Percentiles rank a stretch among this genome's conserved stretches.
These are phyloP conservation scores for Lipomyces kockii DNA, from an alignment of 805 yeast species.

Conservation along the genomic window DNA sequence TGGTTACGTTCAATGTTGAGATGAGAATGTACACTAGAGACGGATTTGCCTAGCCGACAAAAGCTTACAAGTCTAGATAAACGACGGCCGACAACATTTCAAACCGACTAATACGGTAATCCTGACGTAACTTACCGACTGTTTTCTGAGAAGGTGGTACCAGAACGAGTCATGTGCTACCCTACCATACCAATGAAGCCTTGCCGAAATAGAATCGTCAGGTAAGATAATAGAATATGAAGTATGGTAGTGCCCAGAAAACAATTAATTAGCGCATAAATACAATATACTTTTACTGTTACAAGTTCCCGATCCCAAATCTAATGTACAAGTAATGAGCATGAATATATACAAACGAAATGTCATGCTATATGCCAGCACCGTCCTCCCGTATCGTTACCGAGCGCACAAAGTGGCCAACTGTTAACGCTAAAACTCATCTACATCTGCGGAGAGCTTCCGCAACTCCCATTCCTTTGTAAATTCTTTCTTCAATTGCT, in stretches of 20 bases:
- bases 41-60: neutral
- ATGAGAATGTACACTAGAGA: neutral
- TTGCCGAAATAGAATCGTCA: too few species aligned
- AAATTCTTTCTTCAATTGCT: slow-evolving; percentile 74
- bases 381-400: neutral
- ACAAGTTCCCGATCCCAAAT: neutral
- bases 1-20: neutral
- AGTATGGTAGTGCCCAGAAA: too few species aligned
- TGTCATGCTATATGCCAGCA: neutral
- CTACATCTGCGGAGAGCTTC: slow-evolving; percentile 52
- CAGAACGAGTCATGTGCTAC: too few species aligned
- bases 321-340: neutral
- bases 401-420: too few species aligned
- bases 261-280: neutral
- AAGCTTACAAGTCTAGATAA: neutral
- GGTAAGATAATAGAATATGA: too few species aligned
- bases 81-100: neutral
- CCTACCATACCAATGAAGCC: too few species aligned
- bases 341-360: too few species aligned
- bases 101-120: neutral
- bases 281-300: neutral
- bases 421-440: neutral
- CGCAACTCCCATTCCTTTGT: slow-evolving; percentile 92
- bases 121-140: neutral
- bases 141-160: too few species aligned